Conservation (phyloP, 2,329 filamentous ascomycete genomes). For the Sclerotinia borealis region DNA sequence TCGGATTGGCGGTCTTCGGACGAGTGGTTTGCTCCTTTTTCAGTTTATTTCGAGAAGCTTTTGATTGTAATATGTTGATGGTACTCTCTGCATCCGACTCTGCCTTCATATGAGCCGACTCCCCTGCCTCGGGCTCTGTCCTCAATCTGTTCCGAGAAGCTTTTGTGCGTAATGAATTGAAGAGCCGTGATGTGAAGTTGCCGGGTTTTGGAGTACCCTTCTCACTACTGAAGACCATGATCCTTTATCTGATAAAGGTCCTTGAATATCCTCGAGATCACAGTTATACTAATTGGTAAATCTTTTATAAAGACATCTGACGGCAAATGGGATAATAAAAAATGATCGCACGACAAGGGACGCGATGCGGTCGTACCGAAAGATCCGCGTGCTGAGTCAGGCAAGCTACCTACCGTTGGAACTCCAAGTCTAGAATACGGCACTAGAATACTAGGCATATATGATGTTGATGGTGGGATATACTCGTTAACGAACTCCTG, state of each 20-base stretch:
- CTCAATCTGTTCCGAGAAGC: constrained; percentile 1
- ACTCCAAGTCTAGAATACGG: neutral
- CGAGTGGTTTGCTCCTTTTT: constrained; percentile 5
- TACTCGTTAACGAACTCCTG: neutral
- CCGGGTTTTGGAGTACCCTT: neutral
- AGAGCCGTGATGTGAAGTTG: constrained; percentile 1
- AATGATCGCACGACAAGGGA: neutral
- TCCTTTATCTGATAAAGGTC: neutral
- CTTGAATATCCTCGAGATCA: neutral
- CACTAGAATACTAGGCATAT: too few relatives aligned
- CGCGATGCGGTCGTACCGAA: neutral
- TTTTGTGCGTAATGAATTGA: constrained; percentile 9
- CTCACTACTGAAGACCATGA: neutral
- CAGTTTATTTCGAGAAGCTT: constrained; percentile 4
- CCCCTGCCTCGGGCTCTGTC: neutral
- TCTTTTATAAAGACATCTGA: neutral
- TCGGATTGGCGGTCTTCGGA: neutral
- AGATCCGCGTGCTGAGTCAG: constrained; percentile 9
- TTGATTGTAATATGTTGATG: constrained; percentile 3
- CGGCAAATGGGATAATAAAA: neutral
- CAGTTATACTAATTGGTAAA: neutral
- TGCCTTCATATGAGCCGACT: neutral
- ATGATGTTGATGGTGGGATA: neutral
- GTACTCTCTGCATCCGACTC: neutral
- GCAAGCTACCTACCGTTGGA: constrained; percentile 2